Evolutionary conservation across 2,329 filamentous ascomycete species (phyloP), one percentile per base, ranked within the genome.

Genomic region (Neofusicoccum ribis): DNA sequence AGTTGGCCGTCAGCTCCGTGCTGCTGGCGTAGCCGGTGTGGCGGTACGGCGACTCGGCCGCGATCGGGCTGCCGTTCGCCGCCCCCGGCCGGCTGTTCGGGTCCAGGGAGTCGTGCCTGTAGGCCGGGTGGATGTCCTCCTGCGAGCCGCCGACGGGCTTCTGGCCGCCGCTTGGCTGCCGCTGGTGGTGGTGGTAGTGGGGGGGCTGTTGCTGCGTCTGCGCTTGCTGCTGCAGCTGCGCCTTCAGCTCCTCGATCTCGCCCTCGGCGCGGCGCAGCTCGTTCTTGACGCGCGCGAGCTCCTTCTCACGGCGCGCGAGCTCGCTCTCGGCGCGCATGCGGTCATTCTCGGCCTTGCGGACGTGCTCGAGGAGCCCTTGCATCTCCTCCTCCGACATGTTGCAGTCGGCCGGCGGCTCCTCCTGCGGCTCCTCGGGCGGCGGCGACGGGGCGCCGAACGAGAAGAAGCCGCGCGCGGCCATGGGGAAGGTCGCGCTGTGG

Each of bases 201-300:
- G 6, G 37, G 37, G 37, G 37, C 37, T 0, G 37, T 39, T 39
- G 37, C 14, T 58, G 6, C 51, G 17, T 5, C 31, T 15, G 9
- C 36, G 12, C 1, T 11, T 15, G 37, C 37, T 39, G 37, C 37
- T 5, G 37, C 56, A 60, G 43, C 27, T 20, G 27, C 41, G 31
- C 17, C 5, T n/a, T 15, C 37, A 60, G 56, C 15, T 60, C 56
- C 23, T 60, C 56, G 27, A 47, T 20, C 27, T 60, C 56, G 56
- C 41, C 15, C 31, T 60, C 56, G 41, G 56, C 41, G 9, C 34
- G 31, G 41, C 56, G 41, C 15, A 60, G 43, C 27, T 60, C 56
- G 56, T 60, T 60, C 56, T 60, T 60, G 27, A 60, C 56, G 41
- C 56, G 56, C n/a, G 56, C 56, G 15, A 60, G 56, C 56, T 60